These are phyloP conservation scores for Saturnispora zaruensis DNA, from an alignment of 805 yeast genomes.

Conservation along the genomic window DNA sequence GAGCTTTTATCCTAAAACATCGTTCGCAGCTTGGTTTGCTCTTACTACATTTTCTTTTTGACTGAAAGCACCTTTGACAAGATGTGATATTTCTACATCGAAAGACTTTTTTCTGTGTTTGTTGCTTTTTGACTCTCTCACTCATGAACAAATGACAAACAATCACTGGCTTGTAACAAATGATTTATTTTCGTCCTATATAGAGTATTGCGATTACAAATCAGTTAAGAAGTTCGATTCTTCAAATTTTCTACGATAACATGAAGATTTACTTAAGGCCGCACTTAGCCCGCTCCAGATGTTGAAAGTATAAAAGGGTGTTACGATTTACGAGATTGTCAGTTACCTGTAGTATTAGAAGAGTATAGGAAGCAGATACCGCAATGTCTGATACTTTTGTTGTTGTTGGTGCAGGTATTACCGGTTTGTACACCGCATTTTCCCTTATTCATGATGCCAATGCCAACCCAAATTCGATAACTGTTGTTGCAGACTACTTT, in stretches of 20 bases:
- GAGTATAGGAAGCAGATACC: background rate
- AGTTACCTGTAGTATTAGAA: background rate
- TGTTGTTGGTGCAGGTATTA: constrained; percentile 48
- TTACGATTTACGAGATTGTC: background rate
- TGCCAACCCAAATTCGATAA: constrained; percentile 34
- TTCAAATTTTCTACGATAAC: background rate
- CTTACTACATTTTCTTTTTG: constrained; percentile 19
- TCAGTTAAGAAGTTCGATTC: background rate
- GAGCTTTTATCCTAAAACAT: constrained; percentile 10
- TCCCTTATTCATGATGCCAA: constrained; percentile 36
- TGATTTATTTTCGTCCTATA: background rate
- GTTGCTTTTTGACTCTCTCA: background rate
- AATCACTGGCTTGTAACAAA: background rate
- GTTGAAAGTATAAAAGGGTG: background rate
- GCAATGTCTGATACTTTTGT: constrained; percentile 11
- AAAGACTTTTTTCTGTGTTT: constrained; percentile 4
- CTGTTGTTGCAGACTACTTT: constrained; percentile 52
- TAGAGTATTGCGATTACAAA: background rate
- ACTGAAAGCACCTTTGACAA: constrained; percentile 16
- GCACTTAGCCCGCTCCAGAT: background rate
- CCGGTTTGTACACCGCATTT: constrained; percentile 55
- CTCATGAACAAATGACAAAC: background rate
- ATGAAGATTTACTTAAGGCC: background rate
- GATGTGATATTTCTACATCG: constrained; percentile 16
- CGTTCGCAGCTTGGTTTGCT: constrained; percentile 13